phyloP scores from a whole-genome alignment of 2,329 filamentous ascomycete genomes.

The Trichoderma sp. region DNA sequence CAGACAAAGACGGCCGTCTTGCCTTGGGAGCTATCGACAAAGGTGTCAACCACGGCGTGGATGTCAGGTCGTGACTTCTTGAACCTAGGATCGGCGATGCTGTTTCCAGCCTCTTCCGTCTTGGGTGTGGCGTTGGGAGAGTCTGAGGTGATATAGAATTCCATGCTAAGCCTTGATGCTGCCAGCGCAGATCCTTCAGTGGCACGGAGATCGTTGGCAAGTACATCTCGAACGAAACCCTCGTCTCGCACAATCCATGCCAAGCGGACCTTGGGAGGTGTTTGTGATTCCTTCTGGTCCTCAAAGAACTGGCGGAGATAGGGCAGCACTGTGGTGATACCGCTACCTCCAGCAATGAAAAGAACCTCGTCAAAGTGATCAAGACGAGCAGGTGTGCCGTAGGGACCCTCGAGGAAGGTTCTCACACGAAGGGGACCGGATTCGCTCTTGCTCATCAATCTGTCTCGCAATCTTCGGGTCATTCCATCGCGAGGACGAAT shows the following conservation, averaged over 20 bases:
- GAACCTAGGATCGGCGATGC: slow-evolving; percentile 16
- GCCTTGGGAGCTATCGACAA: slow-evolving; percentile 24
- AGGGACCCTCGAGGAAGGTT: slow-evolving; percentile 40
- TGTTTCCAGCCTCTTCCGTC: slow-evolving; percentile 8
- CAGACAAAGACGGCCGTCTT: slow-evolving; percentile 40
- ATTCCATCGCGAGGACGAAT: slow-evolving; percentile 41
- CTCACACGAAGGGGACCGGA: slow-evolving; percentile 27
- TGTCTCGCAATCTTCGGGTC: slow-evolving; percentile 35
- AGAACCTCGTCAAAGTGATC: slow-evolving; percentile 35
- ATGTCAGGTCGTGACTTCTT: slow-evolving; percentile 32
- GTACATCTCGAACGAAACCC: slow-evolving; percentile 33
- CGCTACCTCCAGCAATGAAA: slow-evolving; percentile 42
- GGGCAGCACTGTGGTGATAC: slow-evolving; percentile 38
- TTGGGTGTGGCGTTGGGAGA: not conserved
- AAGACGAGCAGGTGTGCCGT: slow-evolving; percentile 37
- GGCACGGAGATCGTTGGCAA: slow-evolving; percentile 30
- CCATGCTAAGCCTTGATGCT: slow-evolving; percentile 27
- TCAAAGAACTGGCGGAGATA: slow-evolving; percentile 33
- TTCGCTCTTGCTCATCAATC: slow-evolving; percentile 24
- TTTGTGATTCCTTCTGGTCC: slow-evolving; percentile 12
- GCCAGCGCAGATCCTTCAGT: slow-evolving; percentile 25
- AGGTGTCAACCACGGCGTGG: slow-evolving; percentile 32
- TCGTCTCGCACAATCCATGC: slow-evolving; percentile 38
- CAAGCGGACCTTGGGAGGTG: slow-evolving; percentile 29
- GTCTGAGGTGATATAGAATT: slow-evolving; percentile 34